These are phyloP conservation scores for Millerozyma acaciae DNA, from an alignment of 805 yeast species.

Conservation along the genomic window DNA sequence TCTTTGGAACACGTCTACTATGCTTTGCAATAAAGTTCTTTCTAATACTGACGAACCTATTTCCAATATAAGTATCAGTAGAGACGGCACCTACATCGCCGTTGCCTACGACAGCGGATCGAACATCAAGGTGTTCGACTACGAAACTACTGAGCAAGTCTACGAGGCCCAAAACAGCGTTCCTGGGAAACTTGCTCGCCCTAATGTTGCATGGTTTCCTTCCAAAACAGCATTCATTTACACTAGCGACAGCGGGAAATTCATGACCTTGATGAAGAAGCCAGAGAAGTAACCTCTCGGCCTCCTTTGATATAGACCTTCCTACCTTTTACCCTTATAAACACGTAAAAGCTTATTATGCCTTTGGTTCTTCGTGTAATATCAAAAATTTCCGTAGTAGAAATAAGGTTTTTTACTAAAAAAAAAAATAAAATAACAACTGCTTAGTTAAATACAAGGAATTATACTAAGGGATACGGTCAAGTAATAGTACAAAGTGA, in stretches of 20 bases:
- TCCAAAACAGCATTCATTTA: conserved; percentile 28
- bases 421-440: background rate
- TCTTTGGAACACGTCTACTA: conserved; percentile 42
- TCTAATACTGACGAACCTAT: conserved; percentile 43
- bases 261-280: conserved; percentile 21
- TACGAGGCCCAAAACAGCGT: conserved; percentile 27
- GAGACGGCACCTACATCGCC: conserved; percentile 46
- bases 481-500: background rate
- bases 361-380: no score
- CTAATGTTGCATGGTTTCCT: conserved; percentile 33
- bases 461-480: background rate
- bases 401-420: background rate
- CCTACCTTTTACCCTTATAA: no score
- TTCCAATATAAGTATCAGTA: conserved; percentile 32
- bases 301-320: background rate
- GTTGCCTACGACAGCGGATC: conserved; percentile 41
- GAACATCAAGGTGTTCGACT: conserved; percentile 39
- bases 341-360: no score
- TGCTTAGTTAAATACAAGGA: background rate
- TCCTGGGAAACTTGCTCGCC: conserved; percentile 24
- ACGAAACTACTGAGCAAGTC: conserved; percentile 22
- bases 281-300: conserved; percentile 7
- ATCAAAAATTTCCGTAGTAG: background rate
- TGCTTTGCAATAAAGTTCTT: conserved; percentile 34
- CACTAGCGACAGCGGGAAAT: conserved; percentile 27